Conservation (phyloP, 345 rosid genomes). For the Orychophragmus violaceus region DNA sequence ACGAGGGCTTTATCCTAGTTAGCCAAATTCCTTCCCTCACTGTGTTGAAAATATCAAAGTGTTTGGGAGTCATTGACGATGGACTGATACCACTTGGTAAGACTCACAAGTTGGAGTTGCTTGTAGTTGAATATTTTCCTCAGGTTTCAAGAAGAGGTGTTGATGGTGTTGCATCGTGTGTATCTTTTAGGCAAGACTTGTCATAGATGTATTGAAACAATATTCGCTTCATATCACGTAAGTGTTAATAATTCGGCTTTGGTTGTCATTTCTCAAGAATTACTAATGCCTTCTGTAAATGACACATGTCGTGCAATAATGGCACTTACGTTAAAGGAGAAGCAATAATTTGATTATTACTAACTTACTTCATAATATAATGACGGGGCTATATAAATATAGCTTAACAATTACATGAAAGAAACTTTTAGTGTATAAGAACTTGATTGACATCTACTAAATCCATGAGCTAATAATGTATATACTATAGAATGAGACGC, state of each 20-base stretch:
- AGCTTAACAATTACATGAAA: too few species aligned
- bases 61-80: slow-evolving; percentile 66
- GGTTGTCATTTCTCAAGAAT: too few species aligned
- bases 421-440: too few species aligned
- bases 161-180: slow-evolving; percentile 58
- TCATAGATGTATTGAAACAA: slow-evolving; percentile 69
- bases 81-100: slow-evolving; percentile 67
- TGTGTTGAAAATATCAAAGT: slow-evolving; percentile 47
- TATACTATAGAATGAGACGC: too few species aligned
- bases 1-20: slow-evolving; percentile 64
- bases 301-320: too few species aligned
- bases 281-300: too few species aligned
- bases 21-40: slow-evolving; percentile 49
- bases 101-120: slow-evolving; percentile 50
- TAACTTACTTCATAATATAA: too few species aligned
- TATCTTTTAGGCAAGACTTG: slow-evolving; percentile 68
- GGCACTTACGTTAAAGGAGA: too few species aligned
- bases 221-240: not conserved
- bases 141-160: slow-evolving; percentile 69
- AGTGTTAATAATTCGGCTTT: too few species aligned
- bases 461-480: not conserved
- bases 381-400: too few species aligned
- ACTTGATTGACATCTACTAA: slow-evolving; percentile 4
- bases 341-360: too few species aligned
- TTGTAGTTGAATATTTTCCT: slow-evolving; percentile 78